Evolutionary conservation across 352 stramenopile genomes (phyloP).

Genomic region (Phytophthora tentaculata): DNA sequence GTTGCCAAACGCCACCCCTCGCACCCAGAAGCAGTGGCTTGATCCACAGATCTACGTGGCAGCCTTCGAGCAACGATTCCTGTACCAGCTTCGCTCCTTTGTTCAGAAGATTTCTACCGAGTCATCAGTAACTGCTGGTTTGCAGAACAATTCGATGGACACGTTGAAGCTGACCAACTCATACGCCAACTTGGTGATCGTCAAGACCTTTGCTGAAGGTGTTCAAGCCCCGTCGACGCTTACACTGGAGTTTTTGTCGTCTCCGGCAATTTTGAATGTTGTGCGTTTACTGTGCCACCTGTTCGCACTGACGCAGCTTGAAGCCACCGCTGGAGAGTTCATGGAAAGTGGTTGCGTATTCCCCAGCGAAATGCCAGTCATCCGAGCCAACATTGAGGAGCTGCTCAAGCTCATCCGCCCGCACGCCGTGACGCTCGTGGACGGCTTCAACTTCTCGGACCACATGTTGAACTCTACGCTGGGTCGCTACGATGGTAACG

Average conservation of each 20-base stretch:
- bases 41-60: slow-evolving; percentile 50
- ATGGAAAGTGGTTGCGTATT: slow-evolving; percentile 67
- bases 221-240: slow-evolving; percentile 41
- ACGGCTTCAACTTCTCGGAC: slow-evolving; percentile 88
- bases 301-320: slow-evolving; percentile 79
- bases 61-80: slow-evolving; percentile 63
- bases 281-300: slow-evolving; percentile 27
- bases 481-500: slow-evolving; percentile 75
- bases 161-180: slow-evolving; percentile 64
- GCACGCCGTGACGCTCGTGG: slow-evolving; percentile 76
- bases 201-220: slow-evolving; percentile 57
- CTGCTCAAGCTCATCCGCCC: slow-evolving; percentile 59
- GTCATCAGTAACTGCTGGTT: slow-evolving; percentile 35
- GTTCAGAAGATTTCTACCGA: slow-evolving; percentile 44
- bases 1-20: slow-evolving; percentile 23
- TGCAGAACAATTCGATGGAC: slow-evolving; percentile 66
- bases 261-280: slow-evolving; percentile 39
- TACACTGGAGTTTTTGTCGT: slow-evolving; percentile 38
- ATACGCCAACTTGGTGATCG: slow-evolving; percentile 57
- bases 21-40: slow-evolving; percentile 47
- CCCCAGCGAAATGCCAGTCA: slow-evolving; percentile 45
- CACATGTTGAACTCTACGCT: slow-evolving; percentile 76
- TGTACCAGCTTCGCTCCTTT: slow-evolving; percentile 52
- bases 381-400: slow-evolving; percentile 61
- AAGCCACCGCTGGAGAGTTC: slow-evolving; percentile 68